Percentiles rank a stretch among this genome's conserved stretches.
These are phyloP conservation scores for Wickerhamiella sergipiensis DNA, from an alignment of 805 yeast species.

Conservation along the genomic window DNA sequence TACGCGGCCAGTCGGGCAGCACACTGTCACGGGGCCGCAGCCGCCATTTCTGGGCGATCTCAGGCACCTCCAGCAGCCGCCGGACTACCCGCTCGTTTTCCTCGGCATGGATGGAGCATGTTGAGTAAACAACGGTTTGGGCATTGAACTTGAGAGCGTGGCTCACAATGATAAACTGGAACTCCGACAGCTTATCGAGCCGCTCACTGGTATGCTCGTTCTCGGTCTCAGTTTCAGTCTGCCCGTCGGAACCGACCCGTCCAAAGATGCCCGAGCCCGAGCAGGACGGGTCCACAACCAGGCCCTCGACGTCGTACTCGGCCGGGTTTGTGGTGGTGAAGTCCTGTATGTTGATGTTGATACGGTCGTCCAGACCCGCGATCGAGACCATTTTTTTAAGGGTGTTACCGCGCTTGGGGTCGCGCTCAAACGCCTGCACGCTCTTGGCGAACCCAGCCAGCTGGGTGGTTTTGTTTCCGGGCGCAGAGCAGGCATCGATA, in stretches of 20 bases:
- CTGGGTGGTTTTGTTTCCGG: constrained; percentile 96
- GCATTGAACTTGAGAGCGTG: constrained; percentile 74
- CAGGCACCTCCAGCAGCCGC: constrained; percentile 53
- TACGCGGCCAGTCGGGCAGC: constrained; percentile 71
- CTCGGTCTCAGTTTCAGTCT: constrained; percentile 34
- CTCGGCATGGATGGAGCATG: constrained; percentile 87
- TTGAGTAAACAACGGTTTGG: constrained; percentile 71
- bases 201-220: constrained; percentile 30
- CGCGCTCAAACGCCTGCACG: constrained; percentile 72
- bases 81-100: constrained; percentile 91
- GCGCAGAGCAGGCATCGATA: constrained; percentile 95
- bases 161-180: constrained; percentile 76
- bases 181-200: constrained; percentile 60
- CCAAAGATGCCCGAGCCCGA: constrained; percentile 97
- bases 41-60: constrained; percentile 54
- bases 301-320: constrained; percentile 58
- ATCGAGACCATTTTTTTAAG: constrained; percentile 62
- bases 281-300: constrained; percentile 92
- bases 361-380: constrained; percentile 50
- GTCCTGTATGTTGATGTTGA: constrained; percentile 37
- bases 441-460: constrained; percentile 48
- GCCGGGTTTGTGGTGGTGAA: constrained; percentile 47
- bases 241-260: constrained; percentile 32
- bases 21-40: constrained; percentile 47
- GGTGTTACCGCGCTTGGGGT: constrained; percentile 53